phyloP scores from a whole-genome alignment of 352 stramenopile genomes.

The Globisporangium rhizosaccharum region DNA sequence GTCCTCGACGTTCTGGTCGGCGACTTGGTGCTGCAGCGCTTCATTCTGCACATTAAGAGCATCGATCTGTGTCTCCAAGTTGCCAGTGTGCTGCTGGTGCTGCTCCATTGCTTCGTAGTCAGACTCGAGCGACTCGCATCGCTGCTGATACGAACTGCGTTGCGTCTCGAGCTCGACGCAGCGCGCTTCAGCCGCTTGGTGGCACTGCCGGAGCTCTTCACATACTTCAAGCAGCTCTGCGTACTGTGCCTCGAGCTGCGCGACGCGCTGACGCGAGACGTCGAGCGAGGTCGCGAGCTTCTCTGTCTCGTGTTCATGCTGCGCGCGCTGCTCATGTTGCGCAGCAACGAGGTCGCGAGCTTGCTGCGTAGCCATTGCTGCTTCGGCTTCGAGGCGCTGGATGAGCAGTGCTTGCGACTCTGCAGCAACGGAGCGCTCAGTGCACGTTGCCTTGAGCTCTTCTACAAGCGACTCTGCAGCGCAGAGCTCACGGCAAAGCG shows the following conservation, averaged over 20 bases:
- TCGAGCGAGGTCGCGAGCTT: not conserved
- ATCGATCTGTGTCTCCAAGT: not conserved
- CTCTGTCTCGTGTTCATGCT: not conserved
- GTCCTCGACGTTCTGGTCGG: not conserved
- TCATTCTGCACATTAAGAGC: not conserved
- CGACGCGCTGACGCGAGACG: not conserved
- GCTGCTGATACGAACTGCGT: not conserved
- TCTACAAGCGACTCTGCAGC: not conserved
- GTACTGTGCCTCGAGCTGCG: not conserved
- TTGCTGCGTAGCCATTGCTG: not conserved
- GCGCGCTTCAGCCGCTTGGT: not conserved
- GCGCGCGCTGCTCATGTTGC: not conserved
- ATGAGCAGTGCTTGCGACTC: not conserved
- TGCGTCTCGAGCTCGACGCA: not conserved
- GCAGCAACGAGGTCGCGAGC: not conserved
- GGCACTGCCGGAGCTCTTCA: not conserved
- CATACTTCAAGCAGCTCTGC: not conserved
- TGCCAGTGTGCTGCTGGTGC: not conserved
- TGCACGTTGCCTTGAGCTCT: not conserved
- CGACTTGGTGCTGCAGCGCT: constrained; percentile 1
- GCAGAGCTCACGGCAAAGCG: not conserved
- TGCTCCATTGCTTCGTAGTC: not conserved
- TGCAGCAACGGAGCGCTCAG: not conserved
- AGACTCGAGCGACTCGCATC: not conserved
- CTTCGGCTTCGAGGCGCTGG: not conserved